Evolutionary conservation across 1,284 basidiomycete genomes (phyloP).

Genomic region (Ceratobasidium sp.): DNA sequence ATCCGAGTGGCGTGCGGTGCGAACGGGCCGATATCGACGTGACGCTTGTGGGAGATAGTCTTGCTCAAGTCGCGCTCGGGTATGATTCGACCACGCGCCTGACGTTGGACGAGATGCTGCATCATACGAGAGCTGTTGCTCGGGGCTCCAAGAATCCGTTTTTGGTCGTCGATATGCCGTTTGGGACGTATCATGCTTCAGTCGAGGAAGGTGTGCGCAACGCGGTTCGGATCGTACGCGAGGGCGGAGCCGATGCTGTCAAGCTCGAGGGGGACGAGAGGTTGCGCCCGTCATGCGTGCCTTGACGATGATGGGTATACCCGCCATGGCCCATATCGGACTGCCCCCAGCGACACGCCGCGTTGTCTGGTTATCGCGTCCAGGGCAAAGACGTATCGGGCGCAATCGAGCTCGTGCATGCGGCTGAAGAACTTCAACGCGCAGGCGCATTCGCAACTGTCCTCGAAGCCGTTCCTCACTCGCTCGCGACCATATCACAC

Average conservation of each 20-base stretch:
- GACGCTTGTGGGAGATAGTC: slow-evolving; percentile 86
- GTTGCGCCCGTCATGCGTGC: slow-evolving; percentile 73
- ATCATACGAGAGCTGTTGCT: slow-evolving; percentile 84
- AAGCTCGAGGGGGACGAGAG: slow-evolving; percentile 92
- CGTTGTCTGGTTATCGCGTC: slow-evolving; percentile 87
- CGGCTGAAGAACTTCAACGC: slow-evolving; percentile 75
- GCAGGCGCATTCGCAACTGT: slow-evolving; percentile 91
- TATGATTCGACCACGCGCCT: slow-evolving; percentile 85
- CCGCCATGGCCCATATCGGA: slow-evolving; percentile 95
- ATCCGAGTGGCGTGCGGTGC: slow-evolving; percentile 79
- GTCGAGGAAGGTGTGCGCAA: slow-evolving; percentile 71
- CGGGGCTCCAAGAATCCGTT: slow-evolving; percentile 82
- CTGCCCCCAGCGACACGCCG: slow-evolving; percentile 86
- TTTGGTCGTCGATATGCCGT: slow-evolving; percentile 94
- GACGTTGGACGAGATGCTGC: slow-evolving; percentile 88
- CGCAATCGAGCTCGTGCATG: slow-evolving; percentile 68
- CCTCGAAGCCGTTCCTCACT: slow-evolving; percentile 88
- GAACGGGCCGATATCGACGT: slow-evolving; percentile 68
- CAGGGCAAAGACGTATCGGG: slow-evolving; percentile 76
- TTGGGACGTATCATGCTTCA: slow-evolving; percentile 82
- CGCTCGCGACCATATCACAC: slow-evolving; percentile 79
- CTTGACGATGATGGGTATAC: slow-evolving; percentile 82
- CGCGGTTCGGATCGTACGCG: slow-evolving; percentile 81
- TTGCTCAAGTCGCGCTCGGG: slow-evolving; percentile 92
- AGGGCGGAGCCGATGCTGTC: slow-evolving; percentile 85